These are phyloP conservation scores for Termitomyces sp. DNA, from an alignment of 768 basidiomycete genomes.

Conservation along the genomic window DNA sequence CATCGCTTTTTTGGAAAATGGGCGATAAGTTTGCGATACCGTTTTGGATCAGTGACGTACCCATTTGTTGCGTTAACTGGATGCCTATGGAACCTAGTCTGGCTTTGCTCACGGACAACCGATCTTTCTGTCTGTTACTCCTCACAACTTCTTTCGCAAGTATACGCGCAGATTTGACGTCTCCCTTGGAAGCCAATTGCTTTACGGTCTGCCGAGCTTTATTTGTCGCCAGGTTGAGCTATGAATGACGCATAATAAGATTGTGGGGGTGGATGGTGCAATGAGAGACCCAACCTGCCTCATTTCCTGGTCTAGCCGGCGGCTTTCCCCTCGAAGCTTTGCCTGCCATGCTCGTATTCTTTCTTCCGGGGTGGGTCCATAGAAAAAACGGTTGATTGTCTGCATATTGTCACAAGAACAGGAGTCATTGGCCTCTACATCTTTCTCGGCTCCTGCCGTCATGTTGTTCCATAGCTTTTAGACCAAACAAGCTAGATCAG, in stretches of 20 bases:
- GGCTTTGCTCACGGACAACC: conserved; percentile 90
- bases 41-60: conserved; percentile 46
- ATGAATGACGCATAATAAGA: conserved; percentile 18
- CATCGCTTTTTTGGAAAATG: conserved; percentile 61
- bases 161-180: conserved; percentile 89
- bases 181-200: conserved; percentile 87
- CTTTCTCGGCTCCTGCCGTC: not conserved
- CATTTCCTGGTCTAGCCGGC: conserved; percentile 90
- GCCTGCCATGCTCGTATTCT: conserved; percentile 88
- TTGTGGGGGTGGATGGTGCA: conserved; percentile 15
- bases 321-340: conserved; percentile 78
- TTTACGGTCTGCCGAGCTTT: conserved; percentile 85
- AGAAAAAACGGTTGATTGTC: conserved; percentile 87
- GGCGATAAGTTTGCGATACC: not conserved
- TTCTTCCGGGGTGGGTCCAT: conserved; percentile 97
- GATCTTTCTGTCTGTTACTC: conserved; percentile 91
- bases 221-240: conserved; percentile 81
- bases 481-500: not conserved
- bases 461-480: not conserved
- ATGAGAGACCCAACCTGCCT: conserved; percentile 69
- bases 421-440: not conserved
- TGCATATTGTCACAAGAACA: conserved; percentile 51
- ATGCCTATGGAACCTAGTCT: conserved; percentile 85
- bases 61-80: conserved; percentile 89
- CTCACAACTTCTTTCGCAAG: conserved; percentile 93